A percentile compares a stretch with the other conserved stretches of the same genome.
These are phyloP conservation scores for Nyssa sinensis DNA, from an alignment of 148 eudicot species.

Conservation along the genomic window DNA sequence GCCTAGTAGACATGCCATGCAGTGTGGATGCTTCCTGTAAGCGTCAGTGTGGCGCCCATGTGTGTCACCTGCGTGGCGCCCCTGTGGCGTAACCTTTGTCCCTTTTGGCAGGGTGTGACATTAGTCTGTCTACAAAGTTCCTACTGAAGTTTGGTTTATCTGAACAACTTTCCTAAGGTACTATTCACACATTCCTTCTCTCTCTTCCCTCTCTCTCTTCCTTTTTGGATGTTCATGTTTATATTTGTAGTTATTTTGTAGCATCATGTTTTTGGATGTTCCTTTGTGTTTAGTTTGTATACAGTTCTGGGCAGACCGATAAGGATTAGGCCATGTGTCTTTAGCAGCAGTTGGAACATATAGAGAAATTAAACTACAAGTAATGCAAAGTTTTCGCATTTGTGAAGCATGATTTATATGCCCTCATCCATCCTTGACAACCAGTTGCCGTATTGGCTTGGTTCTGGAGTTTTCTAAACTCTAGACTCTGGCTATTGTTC, in stretches of 20 bases:
- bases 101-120: too few species aligned
- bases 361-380: not conserved
- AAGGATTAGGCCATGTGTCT: not conserved
- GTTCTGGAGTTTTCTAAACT: not conserved
- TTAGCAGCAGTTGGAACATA: not conserved
- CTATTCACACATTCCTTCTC: too few species aligned
- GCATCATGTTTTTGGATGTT: not conserved
- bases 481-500: not conserved
- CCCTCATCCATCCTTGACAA: not conserved
- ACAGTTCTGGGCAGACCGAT: not conserved
- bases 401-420: not conserved
- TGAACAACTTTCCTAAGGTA: constrained; percentile 33
- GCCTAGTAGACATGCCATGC: too few species aligned
- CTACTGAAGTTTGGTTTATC: constrained; percentile 62
- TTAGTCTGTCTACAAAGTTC: too few species aligned
- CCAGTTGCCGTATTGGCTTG: too few species aligned
- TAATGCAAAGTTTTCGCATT: not conserved
- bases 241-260: not conserved
- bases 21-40: too few species aligned
- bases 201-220: too few species aligned
- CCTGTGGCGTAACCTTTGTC: too few species aligned
- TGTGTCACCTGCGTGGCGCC: too few species aligned
- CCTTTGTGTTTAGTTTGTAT: constrained; percentile 11
- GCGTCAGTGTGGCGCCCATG: too few species aligned
- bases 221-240: constrained; percentile 1